Percentiles rank a stretch among this genome's conserved stretches.
phyloP scores from a whole-genome alignment of 495 filamentous ascomycete species.

The Amorphotheca resinae region DNA sequence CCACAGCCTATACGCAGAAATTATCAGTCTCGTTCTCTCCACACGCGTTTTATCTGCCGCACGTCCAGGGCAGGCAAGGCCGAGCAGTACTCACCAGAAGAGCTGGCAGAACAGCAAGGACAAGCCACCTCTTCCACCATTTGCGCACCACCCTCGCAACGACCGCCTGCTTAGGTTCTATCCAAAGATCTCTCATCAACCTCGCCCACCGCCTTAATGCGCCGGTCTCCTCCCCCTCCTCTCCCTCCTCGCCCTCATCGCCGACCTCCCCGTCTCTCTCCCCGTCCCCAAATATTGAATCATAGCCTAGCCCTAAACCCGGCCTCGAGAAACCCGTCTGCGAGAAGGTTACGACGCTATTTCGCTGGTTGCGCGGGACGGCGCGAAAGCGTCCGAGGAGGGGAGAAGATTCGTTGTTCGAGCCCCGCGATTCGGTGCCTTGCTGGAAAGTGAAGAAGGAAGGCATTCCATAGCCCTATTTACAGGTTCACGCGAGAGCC shows the following conservation, averaged over 20 bases:
- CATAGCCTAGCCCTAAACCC: conserved; percentile 23
- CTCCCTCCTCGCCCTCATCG: conserved; percentile 26
- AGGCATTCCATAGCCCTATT: conserved; percentile 29
- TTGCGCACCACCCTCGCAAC: conserved; percentile 40
- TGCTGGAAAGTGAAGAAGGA: conserved; percentile 52
- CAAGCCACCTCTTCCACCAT: conserved; percentile 45
- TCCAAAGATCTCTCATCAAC: conserved; percentile 34
- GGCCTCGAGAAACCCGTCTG: conserved; percentile 3
- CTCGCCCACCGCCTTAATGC: conserved; percentile 19
- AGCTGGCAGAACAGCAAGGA: conserved; percentile 44
- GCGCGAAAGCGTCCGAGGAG: conserved; percentile 49
- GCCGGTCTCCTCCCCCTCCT: conserved; percentile 16
- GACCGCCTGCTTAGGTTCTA: conserved; percentile 38
- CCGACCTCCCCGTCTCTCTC: conserved; percentile 24
- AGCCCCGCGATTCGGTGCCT: conserved; percentile 37
- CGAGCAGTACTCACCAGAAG: conserved; percentile 34
- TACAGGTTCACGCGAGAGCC: no score
- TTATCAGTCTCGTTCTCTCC: background rate
- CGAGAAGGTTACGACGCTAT: conserved; percentile 16
- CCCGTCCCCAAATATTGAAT: conserved; percentile 12
- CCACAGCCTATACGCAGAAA: conserved; percentile 33
- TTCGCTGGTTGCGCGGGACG: conserved; percentile 26
- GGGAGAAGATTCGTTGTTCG: conserved; percentile 31
- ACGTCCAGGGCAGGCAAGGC: no score
- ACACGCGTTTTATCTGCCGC: no score